phyloP scores from a whole-genome alignment of 2,329 filamentous ascomycete species.

The Colletotrichum cereale region DNA sequence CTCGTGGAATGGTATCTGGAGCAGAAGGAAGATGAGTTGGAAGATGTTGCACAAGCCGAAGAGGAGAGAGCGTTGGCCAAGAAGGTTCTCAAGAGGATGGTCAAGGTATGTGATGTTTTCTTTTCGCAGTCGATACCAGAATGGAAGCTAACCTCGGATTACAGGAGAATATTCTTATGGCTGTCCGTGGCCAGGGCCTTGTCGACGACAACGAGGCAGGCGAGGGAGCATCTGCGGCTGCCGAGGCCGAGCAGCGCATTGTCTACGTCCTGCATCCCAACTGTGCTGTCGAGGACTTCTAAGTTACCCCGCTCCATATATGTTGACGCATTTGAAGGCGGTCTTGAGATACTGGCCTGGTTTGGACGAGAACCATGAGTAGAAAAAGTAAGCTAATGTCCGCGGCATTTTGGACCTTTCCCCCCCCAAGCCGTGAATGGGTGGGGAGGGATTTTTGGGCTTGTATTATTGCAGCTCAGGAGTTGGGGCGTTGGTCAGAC shows the following conservation, averaged over 20 bases:
- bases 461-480: constrained; percentile 6
- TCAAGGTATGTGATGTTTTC: constrained; percentile 70
- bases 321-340: background rate
- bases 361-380: constrained; percentile 13
- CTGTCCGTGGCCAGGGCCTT: constrained; percentile 75
- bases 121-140: constrained; percentile 58
- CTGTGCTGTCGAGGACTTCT: constrained; percentile 80
- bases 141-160: constrained; percentile 53
- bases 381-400: constrained; percentile 24
- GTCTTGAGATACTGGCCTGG: background rate
- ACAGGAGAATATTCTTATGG: constrained; percentile 89
- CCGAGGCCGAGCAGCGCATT: constrained; percentile 58
- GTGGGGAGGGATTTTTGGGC: constrained; percentile 15
- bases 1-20: constrained; percentile 93
- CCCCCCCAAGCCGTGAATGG: background rate
- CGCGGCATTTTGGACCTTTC: constrained; percentile 22
- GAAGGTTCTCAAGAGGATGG: constrained; percentile 95
- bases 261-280: constrained; percentile 96
- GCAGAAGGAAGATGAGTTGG: constrained; percentile 85
- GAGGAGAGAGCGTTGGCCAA: constrained; percentile 80
- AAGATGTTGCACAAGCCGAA: constrained; percentile 65
- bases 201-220: constrained; percentile 57
- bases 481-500: constrained; percentile 31
- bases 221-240: constrained; percentile 57
- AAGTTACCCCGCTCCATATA: constrained; percentile 28